phyloP scores from a whole-genome alignment of 176 grass and related monocot genomes.

The Zea mays region DNA sequence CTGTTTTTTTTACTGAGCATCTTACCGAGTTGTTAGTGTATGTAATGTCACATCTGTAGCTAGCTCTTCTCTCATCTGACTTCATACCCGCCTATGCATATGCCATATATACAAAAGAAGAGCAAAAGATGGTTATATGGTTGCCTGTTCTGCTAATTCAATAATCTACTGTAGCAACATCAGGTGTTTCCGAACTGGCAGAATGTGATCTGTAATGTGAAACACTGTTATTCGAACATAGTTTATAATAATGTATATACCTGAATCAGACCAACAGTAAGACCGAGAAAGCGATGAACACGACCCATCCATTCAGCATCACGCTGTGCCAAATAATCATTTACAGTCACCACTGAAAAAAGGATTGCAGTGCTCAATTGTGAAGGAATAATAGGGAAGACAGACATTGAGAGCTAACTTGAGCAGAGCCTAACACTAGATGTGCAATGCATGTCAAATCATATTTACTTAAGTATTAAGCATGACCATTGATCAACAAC shows the following conservation, averaged over 20 bases:
- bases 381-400: background rate
- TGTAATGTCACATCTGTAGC: conserved; percentile 87
- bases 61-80: conserved; percentile 71
- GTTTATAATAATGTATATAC: conserved; percentile 39
- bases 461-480: conserved; percentile 10
- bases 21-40: conserved; percentile 95
- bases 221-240: background rate
- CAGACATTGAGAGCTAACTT: conserved; percentile 15
- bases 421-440: background rate
- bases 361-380: conserved; percentile 14
- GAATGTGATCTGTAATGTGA: conserved; percentile 1
- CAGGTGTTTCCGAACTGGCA: background rate
- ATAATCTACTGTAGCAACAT: conserved; percentile 28
- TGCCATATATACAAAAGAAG: conserved; percentile 37
- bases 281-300: conserved; percentile 91
- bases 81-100: conserved; percentile 63
- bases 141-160: conserved; percentile 28
- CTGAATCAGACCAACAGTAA: conserved; percentile 89
- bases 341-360: conserved; percentile 95
- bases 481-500: background rate
- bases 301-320: conserved; percentile 99
- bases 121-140: conserved; percentile 19
- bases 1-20: conserved; percentile 13
- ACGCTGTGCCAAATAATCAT: conserved; percentile 95
- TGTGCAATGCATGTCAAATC: background rate